Conservation (phyloP, 2,329 filamentous ascomycete genomes). For the Xylariaceae sp. region DNA sequence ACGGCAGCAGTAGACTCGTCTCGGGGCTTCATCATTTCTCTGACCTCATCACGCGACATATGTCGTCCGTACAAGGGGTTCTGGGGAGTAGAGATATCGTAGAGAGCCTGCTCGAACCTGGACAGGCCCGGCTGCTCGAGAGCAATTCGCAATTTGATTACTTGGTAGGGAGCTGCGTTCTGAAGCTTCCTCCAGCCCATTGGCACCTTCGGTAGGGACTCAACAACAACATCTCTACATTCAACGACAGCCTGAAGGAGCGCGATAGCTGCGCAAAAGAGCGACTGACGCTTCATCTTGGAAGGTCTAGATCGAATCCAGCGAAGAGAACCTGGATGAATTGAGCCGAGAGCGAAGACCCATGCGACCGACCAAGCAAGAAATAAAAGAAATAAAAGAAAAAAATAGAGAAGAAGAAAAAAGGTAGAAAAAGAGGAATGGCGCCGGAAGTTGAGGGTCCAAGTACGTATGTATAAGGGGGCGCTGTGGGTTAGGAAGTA, state of each 20-base stretch:
- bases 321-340: neutral
- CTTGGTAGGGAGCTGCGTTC: slow-evolving; percentile 40
- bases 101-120: slow-evolving; percentile 59
- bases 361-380: neutral
- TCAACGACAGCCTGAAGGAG: slow-evolving; percentile 25
- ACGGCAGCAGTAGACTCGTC: slow-evolving; percentile 52
- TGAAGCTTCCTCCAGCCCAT: slow-evolving; percentile 43
- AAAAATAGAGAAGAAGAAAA: no score
- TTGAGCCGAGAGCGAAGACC: neutral
- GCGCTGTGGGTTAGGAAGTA: no score
- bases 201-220: slow-evolving; percentile 41
- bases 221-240: slow-evolving; percentile 37
- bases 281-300: slow-evolving; percentile 26
- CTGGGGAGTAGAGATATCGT: slow-evolving; percentile 64
- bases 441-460: no score
- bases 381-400: no score
- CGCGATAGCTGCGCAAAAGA: slow-evolving; percentile 25
- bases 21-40: slow-evolving; percentile 32
- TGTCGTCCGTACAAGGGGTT: slow-evolving; percentile 63
- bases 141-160: slow-evolving; percentile 52
- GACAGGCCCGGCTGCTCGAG: slow-evolving; percentile 51
- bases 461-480: no score
- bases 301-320: neutral
- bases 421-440: no score
- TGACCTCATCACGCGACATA: slow-evolving; percentile 61